Evolutionary conservation across 441 rosid genomes (phyloP).

Genomic region (Jatropha podagrica): DNA sequence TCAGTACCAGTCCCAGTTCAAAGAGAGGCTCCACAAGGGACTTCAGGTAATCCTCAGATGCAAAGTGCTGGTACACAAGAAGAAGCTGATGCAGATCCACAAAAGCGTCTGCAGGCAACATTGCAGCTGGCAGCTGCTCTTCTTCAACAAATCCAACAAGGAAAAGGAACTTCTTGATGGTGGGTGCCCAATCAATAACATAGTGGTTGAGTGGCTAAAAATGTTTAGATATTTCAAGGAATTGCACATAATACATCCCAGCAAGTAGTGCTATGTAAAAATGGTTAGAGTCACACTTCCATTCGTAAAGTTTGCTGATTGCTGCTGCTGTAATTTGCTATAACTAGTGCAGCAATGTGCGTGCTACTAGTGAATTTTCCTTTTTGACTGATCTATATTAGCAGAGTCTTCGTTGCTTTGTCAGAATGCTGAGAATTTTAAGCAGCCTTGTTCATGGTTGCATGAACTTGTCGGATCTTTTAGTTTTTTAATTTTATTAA

Average conservation of each 20-base stretch:
- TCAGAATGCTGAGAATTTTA: background rate
- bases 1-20: conserved; percentile 28
- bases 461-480: background rate
- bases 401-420: background rate
- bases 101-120: conserved; percentile 92
- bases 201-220: background rate
- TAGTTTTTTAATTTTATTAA: background rate
- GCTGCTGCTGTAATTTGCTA: background rate
- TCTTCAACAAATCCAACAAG: conserved; percentile 94
- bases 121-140: conserved; percentile 93
- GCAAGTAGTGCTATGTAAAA: background rate
- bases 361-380: background rate
- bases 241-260: background rate
- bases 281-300: background rate
- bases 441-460: conserved; percentile 7
- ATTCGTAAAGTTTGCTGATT: background rate
- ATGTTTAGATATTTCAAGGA: background rate
- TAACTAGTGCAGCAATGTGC: background rate
- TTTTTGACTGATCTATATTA: conserved; percentile 1
- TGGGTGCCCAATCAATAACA: background rate
- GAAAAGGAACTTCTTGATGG: conserved; percentile 51
- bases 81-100: conserved; percentile 73
- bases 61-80: conserved; percentile 45
- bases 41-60: conserved; percentile 44
- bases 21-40: conserved; percentile 33